These are phyloP conservation scores for Colletotrichum siamense DNA, from an alignment of 2,329 filamentous ascomycete genomes.

Conservation along the genomic window DNA sequence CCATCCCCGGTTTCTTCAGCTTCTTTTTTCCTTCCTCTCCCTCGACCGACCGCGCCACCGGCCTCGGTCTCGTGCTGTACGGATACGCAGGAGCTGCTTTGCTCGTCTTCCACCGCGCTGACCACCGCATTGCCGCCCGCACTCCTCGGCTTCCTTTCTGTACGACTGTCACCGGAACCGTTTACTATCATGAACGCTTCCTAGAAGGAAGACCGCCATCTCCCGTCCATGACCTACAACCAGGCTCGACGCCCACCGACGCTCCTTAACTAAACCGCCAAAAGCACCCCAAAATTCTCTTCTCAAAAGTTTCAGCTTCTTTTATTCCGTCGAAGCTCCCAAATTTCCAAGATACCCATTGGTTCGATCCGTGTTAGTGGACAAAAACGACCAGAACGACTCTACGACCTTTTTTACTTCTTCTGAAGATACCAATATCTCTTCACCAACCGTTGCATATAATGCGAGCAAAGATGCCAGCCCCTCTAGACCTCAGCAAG, in stretches of 20 bases:
- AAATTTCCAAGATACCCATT: constrained; percentile 18
- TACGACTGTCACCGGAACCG: constrained; percentile 9
- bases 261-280: constrained; percentile 7
- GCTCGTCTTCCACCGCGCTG: constrained; percentile 11
- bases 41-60: constrained; percentile 9
- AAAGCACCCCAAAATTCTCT: constrained; percentile 1
- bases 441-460: constrained; percentile 1
- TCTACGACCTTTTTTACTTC: constrained; percentile 17
- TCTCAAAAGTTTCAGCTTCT: constrained; percentile 5
- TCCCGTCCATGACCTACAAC: constrained; percentile 6
- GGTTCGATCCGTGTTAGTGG: background rate
- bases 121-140: constrained; percentile 18
- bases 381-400: constrained; percentile 4
- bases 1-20: constrained; percentile 7
- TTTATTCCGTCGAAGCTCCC: background rate
- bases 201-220: constrained; percentile 17
- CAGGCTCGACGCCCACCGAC: constrained; percentile 20
- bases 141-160: background rate
- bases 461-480: constrained; percentile 43
- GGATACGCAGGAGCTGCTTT: constrained; percentile 10
- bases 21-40: background rate
- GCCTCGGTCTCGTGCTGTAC: constrained; percentile 18
- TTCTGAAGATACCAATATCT: constrained; percentile 4
- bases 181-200: constrained; percentile 19
- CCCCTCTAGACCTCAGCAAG: constrained; percentile 49